A percentile compares a stretch with the other conserved stretches of the same genome.
Evolutionary conservation across 371 early-diverging fungal species (phyloP).

Genomic region (Chytridium lagenaria): DNA sequence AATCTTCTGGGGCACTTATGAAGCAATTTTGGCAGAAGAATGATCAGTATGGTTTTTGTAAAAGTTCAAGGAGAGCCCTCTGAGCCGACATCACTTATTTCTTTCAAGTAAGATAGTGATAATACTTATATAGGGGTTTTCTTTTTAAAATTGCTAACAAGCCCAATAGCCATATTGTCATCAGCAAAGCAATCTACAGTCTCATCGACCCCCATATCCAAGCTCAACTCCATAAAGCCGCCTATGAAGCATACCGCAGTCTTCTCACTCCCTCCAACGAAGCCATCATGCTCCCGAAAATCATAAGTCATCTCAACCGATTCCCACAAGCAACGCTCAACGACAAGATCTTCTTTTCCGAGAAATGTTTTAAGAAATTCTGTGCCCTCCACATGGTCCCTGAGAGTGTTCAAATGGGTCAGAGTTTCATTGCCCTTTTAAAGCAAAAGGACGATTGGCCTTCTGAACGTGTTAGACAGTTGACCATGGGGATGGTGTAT

Average conservation of each 20-base stretch:
- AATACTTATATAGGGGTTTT: not conserved
- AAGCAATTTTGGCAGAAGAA: conserved; percentile 4
- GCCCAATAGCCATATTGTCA: conserved; percentile 15
- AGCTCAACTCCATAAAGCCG: conserved; percentile 4
- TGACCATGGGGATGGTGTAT: conserved; percentile 1
- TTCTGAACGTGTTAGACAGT: not conserved
- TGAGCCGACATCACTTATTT: not conserved
- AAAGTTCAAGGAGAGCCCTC: not conserved
- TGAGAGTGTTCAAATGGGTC: not conserved
- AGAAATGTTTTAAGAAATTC: not conserved
- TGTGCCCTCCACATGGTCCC: conserved; percentile 7
- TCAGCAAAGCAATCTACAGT: conserved; percentile 5
- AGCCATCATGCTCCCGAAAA: conserved; percentile 9
- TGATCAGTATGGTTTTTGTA: not conserved
- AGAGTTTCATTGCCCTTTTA: not conserved
- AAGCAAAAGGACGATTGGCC: conserved; percentile 5
- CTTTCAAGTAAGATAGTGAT: conserved; percentile 1
- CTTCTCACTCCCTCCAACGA: conserved; percentile 4
- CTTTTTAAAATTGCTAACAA: too few species aligned
- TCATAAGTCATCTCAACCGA: not conserved
- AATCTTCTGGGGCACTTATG: not conserved
- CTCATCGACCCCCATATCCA: conserved; percentile 13
- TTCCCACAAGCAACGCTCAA: conserved; percentile 4
- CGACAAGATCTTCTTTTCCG: conserved; percentile 14
- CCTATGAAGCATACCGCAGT: not conserved